These are phyloP conservation scores for Helenozyma baotianmanensis DNA, from an alignment of 805 yeast genomes.

Conservation along the genomic window DNA sequence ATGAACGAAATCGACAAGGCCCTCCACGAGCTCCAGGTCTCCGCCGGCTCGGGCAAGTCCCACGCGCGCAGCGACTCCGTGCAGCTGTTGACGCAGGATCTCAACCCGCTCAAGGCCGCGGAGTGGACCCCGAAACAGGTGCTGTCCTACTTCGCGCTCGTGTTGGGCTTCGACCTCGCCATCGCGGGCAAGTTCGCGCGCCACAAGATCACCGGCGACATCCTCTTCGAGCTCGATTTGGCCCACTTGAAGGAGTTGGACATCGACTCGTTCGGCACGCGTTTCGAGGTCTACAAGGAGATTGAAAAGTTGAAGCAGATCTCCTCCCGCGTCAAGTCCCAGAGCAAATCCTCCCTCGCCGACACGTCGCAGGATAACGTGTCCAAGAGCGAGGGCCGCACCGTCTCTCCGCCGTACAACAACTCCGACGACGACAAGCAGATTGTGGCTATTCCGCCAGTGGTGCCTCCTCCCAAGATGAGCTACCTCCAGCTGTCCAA, in stretches of 20 bases:
- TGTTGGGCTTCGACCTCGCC: slow-evolving; percentile 65
- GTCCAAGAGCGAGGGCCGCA: neutral
- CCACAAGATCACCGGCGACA: slow-evolving; percentile 86
- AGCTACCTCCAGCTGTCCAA: neutral
- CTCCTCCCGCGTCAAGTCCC: slow-evolving; percentile 6
- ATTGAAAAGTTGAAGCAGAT: slow-evolving; percentile 60
- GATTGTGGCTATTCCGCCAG: no score
- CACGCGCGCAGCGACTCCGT: slow-evolving; percentile 1
- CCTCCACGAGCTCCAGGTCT: slow-evolving; percentile 50
- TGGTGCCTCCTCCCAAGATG: no score
- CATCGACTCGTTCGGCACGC: slow-evolving; percentile 87
- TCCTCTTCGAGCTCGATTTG: slow-evolving; percentile 79
- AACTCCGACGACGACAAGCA: slow-evolving; percentile 20
- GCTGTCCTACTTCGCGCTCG: slow-evolving; percentile 62
- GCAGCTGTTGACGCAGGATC: slow-evolving; percentile 18
- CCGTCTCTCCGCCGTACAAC: slow-evolving; percentile 7
- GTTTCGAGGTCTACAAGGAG: slow-evolving; percentile 87
- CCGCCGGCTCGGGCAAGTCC: slow-evolving; percentile 7
- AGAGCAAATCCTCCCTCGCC: neutral
- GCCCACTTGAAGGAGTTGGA: slow-evolving; percentile 87
- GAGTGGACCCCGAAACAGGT: slow-evolving; percentile 89
- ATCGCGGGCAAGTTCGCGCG: slow-evolving; percentile 77
- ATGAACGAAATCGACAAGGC: slow-evolving; percentile 73
- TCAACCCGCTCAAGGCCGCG: slow-evolving; percentile 47
- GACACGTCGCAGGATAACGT: neutral